These are phyloP conservation scores for Cladobotryum mycophilum DNA, from an alignment of 2,329 filamentous ascomycete species.

Conservation along the genomic window DNA sequence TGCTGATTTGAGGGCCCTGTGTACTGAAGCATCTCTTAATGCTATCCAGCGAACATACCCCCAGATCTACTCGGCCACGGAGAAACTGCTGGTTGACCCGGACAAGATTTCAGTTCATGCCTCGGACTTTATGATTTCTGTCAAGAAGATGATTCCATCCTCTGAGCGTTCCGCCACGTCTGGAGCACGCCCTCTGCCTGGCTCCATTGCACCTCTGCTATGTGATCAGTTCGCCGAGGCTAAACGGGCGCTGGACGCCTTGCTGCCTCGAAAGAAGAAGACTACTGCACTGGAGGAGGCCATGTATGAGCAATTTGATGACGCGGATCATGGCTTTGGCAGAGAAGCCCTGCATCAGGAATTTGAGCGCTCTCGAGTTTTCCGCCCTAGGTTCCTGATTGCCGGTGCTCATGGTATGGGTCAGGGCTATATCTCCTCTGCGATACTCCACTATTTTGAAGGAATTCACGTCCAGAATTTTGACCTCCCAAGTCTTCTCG, in stretches of 20 bases:
- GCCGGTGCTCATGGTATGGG: conserved; percentile 85
- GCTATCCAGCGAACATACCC: conserved; percentile 93
- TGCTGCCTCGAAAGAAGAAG: conserved; percentile 80
- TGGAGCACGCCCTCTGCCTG: conserved; percentile 73
- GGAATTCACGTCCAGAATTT: conserved; percentile 92
- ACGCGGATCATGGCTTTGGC: conserved; percentile 76
- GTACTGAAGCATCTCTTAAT: conserved; percentile 92
- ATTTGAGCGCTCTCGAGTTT: conserved; percentile 83
- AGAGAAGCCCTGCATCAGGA: conserved; percentile 69
- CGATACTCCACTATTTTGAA: conserved; percentile 84
- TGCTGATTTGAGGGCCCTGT: conserved; percentile 87
- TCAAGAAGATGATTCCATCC: conserved; percentile 93
- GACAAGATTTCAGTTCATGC: conserved; percentile 78
- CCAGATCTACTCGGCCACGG: conserved; percentile 86
- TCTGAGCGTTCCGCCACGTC: conserved; percentile 86
- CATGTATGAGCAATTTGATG: conserved; percentile 79
- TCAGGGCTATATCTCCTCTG: conserved; percentile 80
- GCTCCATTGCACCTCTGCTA: conserved; percentile 74
- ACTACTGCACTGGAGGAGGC: conserved; percentile 89
- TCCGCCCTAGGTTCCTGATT: conserved; percentile 80
- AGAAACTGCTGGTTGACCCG: conserved; percentile 85
- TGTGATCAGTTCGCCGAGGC: conserved; percentile 66
- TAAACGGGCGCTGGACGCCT: conserved; percentile 60
- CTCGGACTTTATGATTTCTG: conserved; percentile 94
- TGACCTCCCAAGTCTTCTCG: conserved; percentile 79